phyloP scores from a whole-genome alignment of 73 alveolate genomes.

The Paramecium sexaurelia region DNA sequence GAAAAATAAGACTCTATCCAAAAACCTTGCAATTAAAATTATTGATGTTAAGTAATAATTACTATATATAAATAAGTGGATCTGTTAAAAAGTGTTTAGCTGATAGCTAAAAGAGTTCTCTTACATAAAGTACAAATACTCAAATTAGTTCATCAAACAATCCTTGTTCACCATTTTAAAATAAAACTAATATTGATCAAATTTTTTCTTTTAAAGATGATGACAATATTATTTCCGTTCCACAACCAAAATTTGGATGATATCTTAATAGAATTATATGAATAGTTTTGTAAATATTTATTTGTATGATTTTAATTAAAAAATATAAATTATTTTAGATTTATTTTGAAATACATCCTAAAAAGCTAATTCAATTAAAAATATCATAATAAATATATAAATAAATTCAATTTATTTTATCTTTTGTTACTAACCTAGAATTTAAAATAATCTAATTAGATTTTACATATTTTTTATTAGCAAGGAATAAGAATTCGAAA shows the following conservation, averaged over 20 bases:
- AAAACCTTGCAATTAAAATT: background rate
- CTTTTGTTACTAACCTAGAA: no score
- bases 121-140: background rate
- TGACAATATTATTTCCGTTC: background rate
- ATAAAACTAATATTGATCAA: background rate
- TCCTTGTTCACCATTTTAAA: background rate
- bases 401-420: no score
- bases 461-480: no score
- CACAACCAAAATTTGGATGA: background rate
- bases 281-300: background rate
- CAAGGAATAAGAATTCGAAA: no score
- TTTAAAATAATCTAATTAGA: no score
- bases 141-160: background rate
- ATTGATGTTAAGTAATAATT: background rate
- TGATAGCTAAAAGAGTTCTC: background rate
- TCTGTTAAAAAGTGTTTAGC: background rate
- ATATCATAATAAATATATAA: no score
- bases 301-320: background rate
- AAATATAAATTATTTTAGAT: no score
- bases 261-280: background rate
- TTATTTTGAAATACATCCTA: no score
- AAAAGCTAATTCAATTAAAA: no score
- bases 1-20: background rate
- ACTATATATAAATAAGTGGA: background rate
- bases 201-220: background rate